Evolutionary conservation across 2,329 filamentous ascomycete genomes (phyloP), one percentile per base, ranked within the genome.

Genomic region (Triangularia verruculosa): DNA sequence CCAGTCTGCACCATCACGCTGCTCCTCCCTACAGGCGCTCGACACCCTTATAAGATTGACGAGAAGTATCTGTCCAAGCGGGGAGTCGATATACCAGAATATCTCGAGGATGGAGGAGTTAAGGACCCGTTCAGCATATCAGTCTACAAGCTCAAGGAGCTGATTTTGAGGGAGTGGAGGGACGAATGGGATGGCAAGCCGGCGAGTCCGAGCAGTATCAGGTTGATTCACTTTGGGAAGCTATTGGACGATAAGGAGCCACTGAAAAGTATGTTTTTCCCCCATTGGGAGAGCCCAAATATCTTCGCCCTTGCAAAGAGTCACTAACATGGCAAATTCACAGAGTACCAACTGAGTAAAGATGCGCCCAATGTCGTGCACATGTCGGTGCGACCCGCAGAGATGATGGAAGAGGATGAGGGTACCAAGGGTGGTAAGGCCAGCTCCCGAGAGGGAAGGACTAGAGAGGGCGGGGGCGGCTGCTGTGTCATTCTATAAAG

Each of bases 121-220:
- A 83, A 85, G 68, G 92, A 97, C 73, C 93, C 93, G 0, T 93
- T 92, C 74, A 91, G 89, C 73, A 92, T 98, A 78, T 96, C 91
- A 69, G 89, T 97, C 58, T 97, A 97, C 75, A 96, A 92, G 2
- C 80, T 98, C 68, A 97, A 97, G 78, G 93, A 97, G 78, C 80
- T 97, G 73, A 97, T 98, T 74, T 85, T 95, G 80, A 85, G 92
- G 71, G 93, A 97, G 75, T 98, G 94, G 94, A 84, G 92, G 70
- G 89, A 88, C 71, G 92, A 97, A 74, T 97, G 94, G 94, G 93
- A 97, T 72, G 80, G 88, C 15, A 89, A 91, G 72, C 94, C 94
- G 1, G 87, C 90, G 25, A 95, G 91, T 73, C 93, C 94, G 11
- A 94, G 89, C 72, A 91, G 89, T 66, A 98, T 98, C 79, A 84